A percentile compares a stretch with the other conserved stretches of the same genome.
These are phyloP conservation scores for Amanita rubescens DNA, from an alignment of 768 basidiomycete species.

Conservation along the genomic window DNA sequence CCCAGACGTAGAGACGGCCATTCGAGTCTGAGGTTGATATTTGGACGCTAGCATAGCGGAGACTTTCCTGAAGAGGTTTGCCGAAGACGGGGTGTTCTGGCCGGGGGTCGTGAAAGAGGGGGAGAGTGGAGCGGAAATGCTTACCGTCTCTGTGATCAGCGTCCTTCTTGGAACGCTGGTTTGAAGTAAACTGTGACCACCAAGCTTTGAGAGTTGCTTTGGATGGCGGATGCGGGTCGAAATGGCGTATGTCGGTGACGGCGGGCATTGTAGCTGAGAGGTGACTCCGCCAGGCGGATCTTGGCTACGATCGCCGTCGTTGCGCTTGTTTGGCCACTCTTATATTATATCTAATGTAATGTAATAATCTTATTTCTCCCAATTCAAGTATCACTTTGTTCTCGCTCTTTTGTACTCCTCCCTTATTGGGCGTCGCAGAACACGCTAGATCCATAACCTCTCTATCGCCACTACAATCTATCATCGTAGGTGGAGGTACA, in stretches of 20 bases:
- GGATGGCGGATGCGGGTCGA: slow-evolving; percentile 25
- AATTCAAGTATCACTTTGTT: no score
- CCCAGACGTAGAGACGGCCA: slow-evolving; percentile 86
- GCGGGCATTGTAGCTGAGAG: slow-evolving; percentile 1
- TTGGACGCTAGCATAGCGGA: slow-evolving; percentile 85
- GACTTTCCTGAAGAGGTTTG: slow-evolving; percentile 73
- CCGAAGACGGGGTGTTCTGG: slow-evolving; percentile 65
- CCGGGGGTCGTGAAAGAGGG: slow-evolving; percentile 20
- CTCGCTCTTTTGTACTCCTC: background rate
- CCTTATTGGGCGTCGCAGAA: background rate
- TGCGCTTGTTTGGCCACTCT: background rate
- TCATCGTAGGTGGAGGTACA: slow-evolving; percentile 33
- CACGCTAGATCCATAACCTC: background rate
- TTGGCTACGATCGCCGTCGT: background rate
- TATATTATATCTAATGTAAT: no score
- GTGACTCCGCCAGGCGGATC: background rate
- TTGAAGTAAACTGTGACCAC: slow-evolving; percentile 72
- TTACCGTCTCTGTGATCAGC: slow-evolving; percentile 33
- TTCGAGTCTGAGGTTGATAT: slow-evolving; percentile 83
- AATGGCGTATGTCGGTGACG: background rate
- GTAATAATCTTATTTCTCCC: no score
- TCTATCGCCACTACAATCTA: background rate
- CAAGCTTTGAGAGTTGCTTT: slow-evolving; percentile 68
- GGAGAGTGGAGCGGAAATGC: background rate
- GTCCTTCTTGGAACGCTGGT: slow-evolving; percentile 55